These are phyloP conservation scores for Fusarium hainanense DNA, from an alignment of 2,329 filamentous ascomycete genomes.

Conservation along the genomic window DNA sequence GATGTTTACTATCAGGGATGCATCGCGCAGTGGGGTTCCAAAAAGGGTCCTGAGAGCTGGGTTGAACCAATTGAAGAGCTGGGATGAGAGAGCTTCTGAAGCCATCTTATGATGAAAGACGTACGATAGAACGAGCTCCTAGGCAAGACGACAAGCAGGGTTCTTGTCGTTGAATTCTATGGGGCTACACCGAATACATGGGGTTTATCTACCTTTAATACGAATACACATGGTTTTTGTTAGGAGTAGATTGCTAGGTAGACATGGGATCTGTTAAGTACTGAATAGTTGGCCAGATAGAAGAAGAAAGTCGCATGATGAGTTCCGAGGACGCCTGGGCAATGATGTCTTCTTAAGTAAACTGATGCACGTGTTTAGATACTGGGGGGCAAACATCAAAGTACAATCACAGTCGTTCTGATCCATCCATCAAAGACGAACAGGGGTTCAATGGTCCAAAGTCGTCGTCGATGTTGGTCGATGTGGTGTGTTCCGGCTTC, in stretches of 20 bases:
- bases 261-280: constrained; percentile 30
- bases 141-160: constrained; percentile 1
- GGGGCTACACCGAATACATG: not conserved
- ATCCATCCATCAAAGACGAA: not conserved
- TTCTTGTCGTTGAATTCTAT: not conserved
- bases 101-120: constrained; percentile 30
- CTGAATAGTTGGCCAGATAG: constrained; percentile 38
- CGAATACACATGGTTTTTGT: constrained; percentile 15
- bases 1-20: constrained; percentile 35
- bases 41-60: constrained; percentile 12
- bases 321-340: constrained; percentile 36
- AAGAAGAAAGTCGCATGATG: constrained; percentile 42
- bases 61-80: constrained; percentile 31
- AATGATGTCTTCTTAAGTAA: not conserved
- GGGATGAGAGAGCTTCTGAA: constrained; percentile 1
- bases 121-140: constrained; percentile 23
- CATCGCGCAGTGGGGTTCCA: constrained; percentile 15
- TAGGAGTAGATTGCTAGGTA: not conserved
- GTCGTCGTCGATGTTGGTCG: not conserved
- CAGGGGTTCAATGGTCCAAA: not conserved
- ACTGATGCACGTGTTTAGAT: not conserved
- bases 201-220: constrained; percentile 1
- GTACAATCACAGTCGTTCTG: not conserved
- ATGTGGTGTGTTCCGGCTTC: constrained; percentile 31
- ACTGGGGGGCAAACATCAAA: not conserved